Evolutionary conservation across 192 early-diverging fungal species (phyloP), one percentile per base, ranked within the genome.

Genomic region (Umbelopsis sp.): DNA sequence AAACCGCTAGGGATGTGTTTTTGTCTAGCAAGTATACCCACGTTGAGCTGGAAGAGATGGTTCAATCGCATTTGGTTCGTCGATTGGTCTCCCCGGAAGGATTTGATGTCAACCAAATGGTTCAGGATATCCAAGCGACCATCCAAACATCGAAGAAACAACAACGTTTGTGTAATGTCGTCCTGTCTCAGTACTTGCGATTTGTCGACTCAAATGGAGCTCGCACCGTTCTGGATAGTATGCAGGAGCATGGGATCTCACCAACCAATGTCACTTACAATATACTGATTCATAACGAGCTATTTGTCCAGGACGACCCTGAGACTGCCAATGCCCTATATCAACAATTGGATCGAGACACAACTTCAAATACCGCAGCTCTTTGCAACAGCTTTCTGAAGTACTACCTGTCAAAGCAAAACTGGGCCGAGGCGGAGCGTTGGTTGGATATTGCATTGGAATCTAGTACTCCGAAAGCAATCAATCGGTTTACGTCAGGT

Each of bases 341-440:
- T 20, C 5, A 62, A 26, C 56, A 32, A 8, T 34, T 62, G 4
- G n/a, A 29, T 62, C 56, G 26, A 62, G 56, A 62, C 31, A 2
- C 26, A 7, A 34, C 26, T 20, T 32, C 56, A 62, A 34, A 6
- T 32, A 32, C 56, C 8, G 31, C 56, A 1, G 56, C 56, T 34
- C 26, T 62, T 20, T 62, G 17, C 31, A 62, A 62, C 56, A 62
- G 56, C 56, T 62, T 62, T 34, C 34, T 62, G 16, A 62, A 62
- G 17, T 62, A 62, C 8, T 31, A 62, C 34, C 31, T 62, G 17
- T 32, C 26, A 62, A 29, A 62, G 16, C 56, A 62, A 34, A 62
- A 62, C 17, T 62, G 56, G 56, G 56, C 16, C 31, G 29, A 62
- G 26, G 56, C 31, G 4, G 56, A 62, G 29, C 29, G 31, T 16